Base-by-base conservation (phyloP, 305 asterid species). In the Coffea humblotiana region DNA sequence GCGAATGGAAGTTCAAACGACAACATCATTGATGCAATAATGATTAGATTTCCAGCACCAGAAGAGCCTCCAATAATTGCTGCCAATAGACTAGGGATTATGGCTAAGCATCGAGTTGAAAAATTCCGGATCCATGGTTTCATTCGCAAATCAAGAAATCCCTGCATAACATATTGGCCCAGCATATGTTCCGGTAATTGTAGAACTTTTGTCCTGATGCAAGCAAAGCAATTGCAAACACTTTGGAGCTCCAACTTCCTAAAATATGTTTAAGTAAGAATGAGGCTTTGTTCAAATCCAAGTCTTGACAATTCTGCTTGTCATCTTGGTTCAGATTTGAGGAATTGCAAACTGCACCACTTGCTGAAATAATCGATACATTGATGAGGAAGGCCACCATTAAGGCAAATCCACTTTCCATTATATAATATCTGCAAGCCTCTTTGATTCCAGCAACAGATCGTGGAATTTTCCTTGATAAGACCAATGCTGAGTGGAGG, bases 131-230 rank as follows among this genome's bases (percentile, higher is more conserved):
- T 86, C 99, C 99, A 95, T 48, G 98, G 96, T 84, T 88, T 95
- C 86, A 95, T 81, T 66, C 97, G 90, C 79, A 96, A 87, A 86
- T 96, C 90, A 80, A 96, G 97, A 87, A 96, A 96, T n/a, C 99
- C 99, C 97, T 95, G 64, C 99, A 94, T 94, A 77, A 94, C 98
- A 67, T 92, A 96, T 85, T 96, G n/a, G 98, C 54, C 99, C 98
- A 10, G 98, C 99, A 71, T 96, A 91, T 13, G 99, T 96, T 80
- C 99, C 99, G 35, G 99, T 96, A 71, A 96, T 92, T 35, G 99
- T 96, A 43, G 98, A 96, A 84, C 98, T 96, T n/a, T 89, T 92
- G 98, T 27, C 98, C 99, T 4, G 99, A 96, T 65, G 99, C 98
- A 82, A 94, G 91, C 86, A 96, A 91, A 40, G 99, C 99, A 86